A percentile compares a stretch with the other conserved stretches of the same genome.
These are phyloP conservation scores for Oryza coarctata DNA, from an alignment of 176 grass and related monocot genomes.

Conservation along the genomic window DNA sequence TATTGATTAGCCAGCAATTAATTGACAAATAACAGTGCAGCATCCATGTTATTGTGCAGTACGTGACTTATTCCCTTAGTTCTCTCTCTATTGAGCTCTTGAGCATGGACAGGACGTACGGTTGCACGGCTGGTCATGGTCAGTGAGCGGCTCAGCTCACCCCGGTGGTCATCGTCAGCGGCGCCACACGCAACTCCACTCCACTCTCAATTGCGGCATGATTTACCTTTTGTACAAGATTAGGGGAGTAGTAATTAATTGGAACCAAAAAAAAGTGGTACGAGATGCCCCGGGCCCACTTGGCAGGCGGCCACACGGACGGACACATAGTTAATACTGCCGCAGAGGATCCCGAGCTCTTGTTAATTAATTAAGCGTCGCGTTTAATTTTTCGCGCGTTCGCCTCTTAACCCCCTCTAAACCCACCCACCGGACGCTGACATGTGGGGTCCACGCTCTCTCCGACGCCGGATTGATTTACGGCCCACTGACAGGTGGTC, in stretches of 20 bases:
- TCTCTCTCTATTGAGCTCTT: not conserved
- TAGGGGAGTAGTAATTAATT: too few relatives aligned
- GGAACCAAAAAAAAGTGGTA: not conserved
- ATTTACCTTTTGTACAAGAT: not conserved
- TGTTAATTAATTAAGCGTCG: not conserved
- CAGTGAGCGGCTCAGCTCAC: too few relatives aligned
- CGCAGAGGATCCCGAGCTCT: constrained; percentile 5
- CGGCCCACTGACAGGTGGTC: not conserved
- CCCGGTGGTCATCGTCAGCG: not conserved
- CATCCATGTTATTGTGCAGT: not conserved
- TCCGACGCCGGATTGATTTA: rapidly evolving
- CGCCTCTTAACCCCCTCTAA: not conserved
- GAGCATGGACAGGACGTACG: not conserved
- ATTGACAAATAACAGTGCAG: not conserved
- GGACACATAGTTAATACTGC: not conserved
- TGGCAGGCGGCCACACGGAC: not conserved
- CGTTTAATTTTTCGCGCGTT: not conserved
- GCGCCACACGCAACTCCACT: not conserved
- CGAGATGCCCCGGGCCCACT: not conserved
- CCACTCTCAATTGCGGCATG: not conserved
- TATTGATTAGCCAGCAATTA: constrained; percentile 19
- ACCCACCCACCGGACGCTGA: not conserved
- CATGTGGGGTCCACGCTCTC: not conserved
- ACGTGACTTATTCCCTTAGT: not conserved
- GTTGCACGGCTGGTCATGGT: not conserved